phyloP scores from a whole-genome alignment of 2,329 filamentous ascomycete species.

The Exophiala calicioides region DNA sequence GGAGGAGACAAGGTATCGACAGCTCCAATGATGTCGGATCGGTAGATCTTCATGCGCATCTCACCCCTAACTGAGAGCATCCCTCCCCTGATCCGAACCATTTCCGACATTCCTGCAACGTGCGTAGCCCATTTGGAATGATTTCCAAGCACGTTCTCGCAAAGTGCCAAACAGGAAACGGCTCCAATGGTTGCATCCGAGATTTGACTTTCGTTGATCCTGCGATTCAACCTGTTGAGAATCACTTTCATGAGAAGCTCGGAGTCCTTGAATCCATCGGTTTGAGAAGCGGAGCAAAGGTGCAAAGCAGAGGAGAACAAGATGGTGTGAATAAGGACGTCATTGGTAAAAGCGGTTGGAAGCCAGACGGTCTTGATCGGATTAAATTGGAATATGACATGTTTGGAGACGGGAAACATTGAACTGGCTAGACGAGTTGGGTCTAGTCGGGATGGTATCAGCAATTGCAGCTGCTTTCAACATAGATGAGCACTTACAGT shows the following conservation, averaged over 20 bases:
- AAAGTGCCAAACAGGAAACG: slow-evolving; percentile 24
- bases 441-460: slow-evolving; percentile 10
- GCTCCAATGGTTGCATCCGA: slow-evolving; percentile 27
- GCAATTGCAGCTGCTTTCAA: not conserved
- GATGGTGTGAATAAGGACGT: slow-evolving; percentile 22
- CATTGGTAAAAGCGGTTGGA: slow-evolving; percentile 20
- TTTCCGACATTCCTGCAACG: slow-evolving; percentile 23
- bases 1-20: slow-evolving; percentile 23
- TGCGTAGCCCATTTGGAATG: slow-evolving; percentile 23
- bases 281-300: not conserved
- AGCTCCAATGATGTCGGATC: slow-evolving; percentile 23
- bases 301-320: slow-evolving; percentile 25
- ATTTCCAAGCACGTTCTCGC: slow-evolving; percentile 23
- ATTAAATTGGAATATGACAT: slow-evolving; percentile 15
- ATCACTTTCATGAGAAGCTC: slow-evolving; percentile 23
- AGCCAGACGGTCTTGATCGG: slow-evolving; percentile 22
- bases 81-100: slow-evolving; percentile 25
- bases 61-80: slow-evolving; percentile 10
- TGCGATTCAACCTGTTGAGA: slow-evolving; percentile 22
- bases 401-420: slow-evolving; percentile 19
- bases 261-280: slow-evolving; percentile 11
- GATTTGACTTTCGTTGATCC: slow-evolving; percentile 11
- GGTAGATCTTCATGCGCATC: slow-evolving; percentile 25
- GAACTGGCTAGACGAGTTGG: slow-evolving; percentile 18
- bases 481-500: slow-evolving; percentile 17